Conservation (phyloP, 1,284 basidiomycete species). For the Trichosporon sp. region DNA sequence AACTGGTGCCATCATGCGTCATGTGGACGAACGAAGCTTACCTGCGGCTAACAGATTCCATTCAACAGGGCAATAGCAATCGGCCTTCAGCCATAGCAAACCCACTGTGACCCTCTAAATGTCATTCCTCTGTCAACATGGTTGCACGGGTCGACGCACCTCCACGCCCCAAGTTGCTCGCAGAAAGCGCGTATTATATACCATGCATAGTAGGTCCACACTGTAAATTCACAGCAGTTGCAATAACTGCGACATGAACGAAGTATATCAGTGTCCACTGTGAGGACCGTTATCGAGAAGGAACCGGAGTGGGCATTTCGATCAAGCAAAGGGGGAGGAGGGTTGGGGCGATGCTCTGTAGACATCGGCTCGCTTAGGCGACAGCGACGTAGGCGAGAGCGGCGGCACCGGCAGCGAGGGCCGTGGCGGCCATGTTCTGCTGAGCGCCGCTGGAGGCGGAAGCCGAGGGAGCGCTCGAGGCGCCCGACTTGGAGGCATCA, state of each 20-base stretch:
- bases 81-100: not conserved
- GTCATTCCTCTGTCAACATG: not conserved
- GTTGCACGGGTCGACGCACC: not conserved
- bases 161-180: not conserved
- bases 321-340: not conserved
- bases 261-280: constrained; percentile 13
- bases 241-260: not conserved
- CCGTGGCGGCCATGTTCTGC: constrained; percentile 15
- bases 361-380: not conserved
- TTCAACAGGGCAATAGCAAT: not conserved
- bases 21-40: constrained; percentile 6
- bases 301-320: constrained; percentile 7
- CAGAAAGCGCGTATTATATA: constrained; percentile 7
- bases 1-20: constrained; percentile 13
- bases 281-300: not conserved
- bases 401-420: constrained; percentile 6
- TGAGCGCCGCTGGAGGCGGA: not conserved
- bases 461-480: not conserved
- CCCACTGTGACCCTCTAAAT: not conserved
- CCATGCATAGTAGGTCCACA: constrained; percentile 14
- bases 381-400: constrained; percentile 16
- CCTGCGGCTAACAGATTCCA: not conserved
- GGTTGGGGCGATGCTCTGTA: not conserved
- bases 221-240: not conserved
- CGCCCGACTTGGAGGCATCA: not conserved